These are phyloP conservation scores for Scedosporium aurantiacum DNA, from an alignment of 2,329 filamentous ascomycete genomes.

Conservation along the genomic window DNA sequence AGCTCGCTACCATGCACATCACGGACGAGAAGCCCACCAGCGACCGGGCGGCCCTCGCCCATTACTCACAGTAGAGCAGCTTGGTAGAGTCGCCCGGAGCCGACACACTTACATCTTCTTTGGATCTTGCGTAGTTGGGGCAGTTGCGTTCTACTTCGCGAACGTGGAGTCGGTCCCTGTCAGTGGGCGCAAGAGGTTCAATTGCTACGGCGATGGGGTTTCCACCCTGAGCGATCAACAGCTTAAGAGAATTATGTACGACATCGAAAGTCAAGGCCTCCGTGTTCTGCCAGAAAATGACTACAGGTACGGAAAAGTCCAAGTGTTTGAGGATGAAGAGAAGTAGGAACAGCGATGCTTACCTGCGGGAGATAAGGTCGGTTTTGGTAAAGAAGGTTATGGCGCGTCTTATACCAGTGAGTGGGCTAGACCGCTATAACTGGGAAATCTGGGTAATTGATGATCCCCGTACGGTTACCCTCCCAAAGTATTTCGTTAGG, in stretches of 20 bases:
- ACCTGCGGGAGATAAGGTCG: constrained; percentile 22
- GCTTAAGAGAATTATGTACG: constrained; percentile 44
- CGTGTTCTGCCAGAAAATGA: constrained; percentile 50
- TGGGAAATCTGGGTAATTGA: constrained; percentile 72
- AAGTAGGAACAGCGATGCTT: background rate
- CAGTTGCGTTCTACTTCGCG: constrained; percentile 49
- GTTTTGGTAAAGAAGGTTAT: constrained; percentile 53
- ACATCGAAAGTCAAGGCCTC: constrained; percentile 38
- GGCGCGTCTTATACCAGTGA: constrained; percentile 54
- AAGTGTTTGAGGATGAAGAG: background rate
- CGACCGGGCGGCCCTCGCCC: constrained; percentile 19
- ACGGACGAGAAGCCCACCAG: background rate
- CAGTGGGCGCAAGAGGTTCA: constrained; percentile 62
- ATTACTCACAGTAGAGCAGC: constrained; percentile 20
- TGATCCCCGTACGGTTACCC: constrained; percentile 33
- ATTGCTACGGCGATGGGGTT: constrained; percentile 42
- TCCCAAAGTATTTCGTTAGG: background rate
- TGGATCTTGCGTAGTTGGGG: constrained; percentile 28
- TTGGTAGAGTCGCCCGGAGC: constrained; percentile 21
- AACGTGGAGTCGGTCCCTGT: constrained; percentile 66
- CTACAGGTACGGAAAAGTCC: constrained; percentile 18
- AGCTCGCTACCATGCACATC: background rate
- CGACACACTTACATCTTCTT: constrained; percentile 29
- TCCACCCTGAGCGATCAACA: constrained; percentile 40
- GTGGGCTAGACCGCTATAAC: constrained; percentile 43